Percentiles rank a stretch among this genome's conserved stretches.
phyloP scores from a whole-genome alignment of 1,139 yeast genomes.

The Suhomyces anneliseae region DNA sequence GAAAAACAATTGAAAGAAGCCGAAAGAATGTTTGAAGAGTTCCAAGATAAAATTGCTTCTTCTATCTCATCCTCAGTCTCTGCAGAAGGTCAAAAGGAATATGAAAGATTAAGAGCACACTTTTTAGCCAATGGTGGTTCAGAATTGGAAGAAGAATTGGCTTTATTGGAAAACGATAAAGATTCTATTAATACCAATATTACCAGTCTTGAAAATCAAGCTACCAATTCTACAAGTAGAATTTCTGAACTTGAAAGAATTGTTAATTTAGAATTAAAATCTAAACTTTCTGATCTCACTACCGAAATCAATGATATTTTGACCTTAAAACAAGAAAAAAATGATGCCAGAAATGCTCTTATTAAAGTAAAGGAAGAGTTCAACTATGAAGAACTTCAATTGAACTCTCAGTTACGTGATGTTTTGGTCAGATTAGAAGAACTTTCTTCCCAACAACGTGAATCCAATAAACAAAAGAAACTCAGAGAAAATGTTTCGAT shows the following conservation, averaged over 20 bases:
- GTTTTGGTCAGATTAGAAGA: slow-evolving; percentile 66
- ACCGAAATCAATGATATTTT: slow-evolving; percentile 34
- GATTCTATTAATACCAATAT: slow-evolving; percentile 43
- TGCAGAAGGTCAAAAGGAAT: slow-evolving; percentile 56
- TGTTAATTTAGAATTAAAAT: slow-evolving; percentile 33
- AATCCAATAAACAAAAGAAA: slow-evolving; percentile 65
- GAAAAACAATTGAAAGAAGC: slow-evolving; percentile 51
- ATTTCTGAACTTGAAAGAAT: slow-evolving; percentile 34
- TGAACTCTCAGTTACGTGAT: slow-evolving; percentile 66
- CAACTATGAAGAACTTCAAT: slow-evolving; percentile 49
- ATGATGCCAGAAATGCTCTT: slow-evolving; percentile 40
- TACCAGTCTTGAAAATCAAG: slow-evolving; percentile 44
- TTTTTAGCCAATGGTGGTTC: slow-evolving; percentile 63
- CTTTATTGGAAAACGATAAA: slow-evolving; percentile 45
- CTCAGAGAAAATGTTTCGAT: slow-evolving; percentile 71
- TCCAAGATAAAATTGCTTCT: slow-evolving; percentile 39
- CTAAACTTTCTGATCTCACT: slow-evolving; percentile 34
- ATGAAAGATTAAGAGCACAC: slow-evolving; percentile 57
- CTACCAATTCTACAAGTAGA: slow-evolving; percentile 40
- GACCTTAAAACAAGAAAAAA: slow-evolving; percentile 41
- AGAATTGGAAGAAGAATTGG: slow-evolving; percentile 51
- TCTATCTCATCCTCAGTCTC: slow-evolving; percentile 35
- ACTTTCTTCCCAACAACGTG: slow-evolving; percentile 72
- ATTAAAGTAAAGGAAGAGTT: slow-evolving; percentile 48
- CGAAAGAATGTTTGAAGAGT: slow-evolving; percentile 40